Conservation (phyloP, 2,329 filamentous ascomycete species). For the Xylogone sp. region DNA sequence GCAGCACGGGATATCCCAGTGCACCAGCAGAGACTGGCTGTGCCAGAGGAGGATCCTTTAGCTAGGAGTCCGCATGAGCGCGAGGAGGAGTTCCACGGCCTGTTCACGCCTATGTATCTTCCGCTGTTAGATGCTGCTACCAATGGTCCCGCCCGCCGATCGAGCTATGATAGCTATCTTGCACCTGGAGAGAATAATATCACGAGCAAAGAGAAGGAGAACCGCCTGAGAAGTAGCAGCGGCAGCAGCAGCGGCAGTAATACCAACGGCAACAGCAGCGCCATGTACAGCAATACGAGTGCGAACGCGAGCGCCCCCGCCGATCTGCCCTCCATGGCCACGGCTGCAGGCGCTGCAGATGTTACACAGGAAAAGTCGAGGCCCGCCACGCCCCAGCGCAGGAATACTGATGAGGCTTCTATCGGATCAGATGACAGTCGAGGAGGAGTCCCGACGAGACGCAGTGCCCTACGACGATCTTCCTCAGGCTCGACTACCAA, state of each 20-base stretch:
- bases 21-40: conserved; percentile 55
- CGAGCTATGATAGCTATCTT: conserved; percentile 14
- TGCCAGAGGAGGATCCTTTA: conserved; percentile 42
- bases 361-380: conserved; percentile 17
- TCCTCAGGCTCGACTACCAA: conserved; percentile 41
- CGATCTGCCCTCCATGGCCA: background rate
- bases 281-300: background rate
- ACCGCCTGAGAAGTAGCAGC: no score
- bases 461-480: conserved; percentile 55
- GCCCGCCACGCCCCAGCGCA: conserved; percentile 20
- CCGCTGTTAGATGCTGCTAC: conserved; percentile 50
- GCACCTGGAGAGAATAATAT: conserved; percentile 1
- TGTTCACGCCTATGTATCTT: conserved; percentile 61
- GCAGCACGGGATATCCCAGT: background rate
- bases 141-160: conserved; percentile 19
- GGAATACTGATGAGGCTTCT: conserved; percentile 35
- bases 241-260: background rate
- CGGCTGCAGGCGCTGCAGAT: background rate
- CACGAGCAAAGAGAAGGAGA: conserved; percentile 14
- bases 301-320: background rate
- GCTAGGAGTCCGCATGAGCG: conserved; percentile 47
- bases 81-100: conserved; percentile 56
- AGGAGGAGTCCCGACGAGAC: conserved; percentile 36
- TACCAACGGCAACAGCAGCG: background rate
- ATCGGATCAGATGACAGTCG: conserved; percentile 50